A percentile compares a stretch with the other conserved stretches of the same genome.
Conservation (phyloP, 2,329 filamentous ascomycete species). For the Fusarium sp. region DNA sequence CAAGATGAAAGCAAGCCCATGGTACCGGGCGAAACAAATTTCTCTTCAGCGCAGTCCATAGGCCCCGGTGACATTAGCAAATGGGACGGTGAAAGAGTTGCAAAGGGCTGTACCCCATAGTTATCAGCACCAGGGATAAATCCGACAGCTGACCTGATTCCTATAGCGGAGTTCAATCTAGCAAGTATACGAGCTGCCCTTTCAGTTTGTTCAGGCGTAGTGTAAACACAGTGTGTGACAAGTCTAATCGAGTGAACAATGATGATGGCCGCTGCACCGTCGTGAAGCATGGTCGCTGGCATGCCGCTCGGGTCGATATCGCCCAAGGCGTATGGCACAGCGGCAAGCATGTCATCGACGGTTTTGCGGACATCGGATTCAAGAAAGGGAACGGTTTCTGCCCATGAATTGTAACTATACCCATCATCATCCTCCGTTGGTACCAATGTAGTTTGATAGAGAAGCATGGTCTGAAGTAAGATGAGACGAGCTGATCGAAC, state of each 20-base stretch:
- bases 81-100: background rate
- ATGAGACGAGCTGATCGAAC: constrained; percentile 46
- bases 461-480: constrained; percentile 42
- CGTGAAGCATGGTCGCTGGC: constrained; percentile 37
- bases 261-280: constrained; percentile 46
- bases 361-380: constrained; percentile 38
- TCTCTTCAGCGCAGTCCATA: background rate
- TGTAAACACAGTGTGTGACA: constrained; percentile 44
- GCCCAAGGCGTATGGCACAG: constrained; percentile 46
- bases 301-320: constrained; percentile 40
- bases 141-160: constrained; percentile 43
- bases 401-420: constrained; percentile 22
- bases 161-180: constrained; percentile 43
- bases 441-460: constrained; percentile 35
- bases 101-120: background rate
- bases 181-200: constrained; percentile 36
- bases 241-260: constrained; percentile 46
- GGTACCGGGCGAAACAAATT: background rate
- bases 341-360: constrained; percentile 46
- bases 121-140: background rate
- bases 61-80: background rate
- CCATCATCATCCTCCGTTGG: background rate
- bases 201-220: constrained; percentile 35
- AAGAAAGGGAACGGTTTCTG: constrained; percentile 29
- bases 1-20: constrained; percentile 3